Conservation (phyloP, 495 filamentous ascomycete species). For the Hypoxylon trugodes region DNA sequence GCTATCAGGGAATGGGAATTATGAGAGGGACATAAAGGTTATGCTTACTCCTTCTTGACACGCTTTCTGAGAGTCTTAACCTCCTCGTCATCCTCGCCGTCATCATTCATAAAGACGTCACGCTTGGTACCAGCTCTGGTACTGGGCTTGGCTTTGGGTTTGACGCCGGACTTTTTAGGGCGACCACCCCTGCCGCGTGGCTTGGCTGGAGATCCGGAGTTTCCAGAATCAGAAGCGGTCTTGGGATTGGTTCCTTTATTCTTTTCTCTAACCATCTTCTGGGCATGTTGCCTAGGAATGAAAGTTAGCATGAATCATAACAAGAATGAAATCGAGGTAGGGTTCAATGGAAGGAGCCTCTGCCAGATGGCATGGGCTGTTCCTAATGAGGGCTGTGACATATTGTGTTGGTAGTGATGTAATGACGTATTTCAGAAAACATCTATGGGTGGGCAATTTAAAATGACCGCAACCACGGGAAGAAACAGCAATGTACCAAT, state of each 20-base stretch:
- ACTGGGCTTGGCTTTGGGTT: background rate
- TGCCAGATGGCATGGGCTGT: too few species aligned
- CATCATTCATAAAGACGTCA: background rate
- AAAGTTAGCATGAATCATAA: conserved; percentile 5
- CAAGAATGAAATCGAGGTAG: background rate
- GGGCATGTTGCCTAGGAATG: conserved; percentile 22
- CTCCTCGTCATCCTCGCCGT: conserved; percentile 7
- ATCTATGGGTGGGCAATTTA: too few species aligned
- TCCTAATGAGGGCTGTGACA: too few species aligned
- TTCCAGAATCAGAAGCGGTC: background rate
- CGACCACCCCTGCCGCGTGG: background rate
- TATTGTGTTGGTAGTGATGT: too few species aligned
- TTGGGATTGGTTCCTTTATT: background rate
- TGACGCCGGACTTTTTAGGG: background rate
- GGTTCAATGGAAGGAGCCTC: background rate
- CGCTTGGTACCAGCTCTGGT: background rate
- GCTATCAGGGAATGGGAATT: background rate
- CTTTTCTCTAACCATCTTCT: background rate
- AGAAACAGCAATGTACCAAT: too few species aligned
- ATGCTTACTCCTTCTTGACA: conserved; percentile 6
- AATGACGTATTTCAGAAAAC: too few species aligned
- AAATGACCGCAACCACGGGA: too few species aligned
- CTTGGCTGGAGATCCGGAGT: background rate
- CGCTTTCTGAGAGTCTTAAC: background rate
- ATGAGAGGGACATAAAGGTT: background rate